These are phyloP conservation scores for Pichia kudriavzevii DNA, from an alignment of 1,139 yeast genomes.

Conservation along the genomic window DNA sequence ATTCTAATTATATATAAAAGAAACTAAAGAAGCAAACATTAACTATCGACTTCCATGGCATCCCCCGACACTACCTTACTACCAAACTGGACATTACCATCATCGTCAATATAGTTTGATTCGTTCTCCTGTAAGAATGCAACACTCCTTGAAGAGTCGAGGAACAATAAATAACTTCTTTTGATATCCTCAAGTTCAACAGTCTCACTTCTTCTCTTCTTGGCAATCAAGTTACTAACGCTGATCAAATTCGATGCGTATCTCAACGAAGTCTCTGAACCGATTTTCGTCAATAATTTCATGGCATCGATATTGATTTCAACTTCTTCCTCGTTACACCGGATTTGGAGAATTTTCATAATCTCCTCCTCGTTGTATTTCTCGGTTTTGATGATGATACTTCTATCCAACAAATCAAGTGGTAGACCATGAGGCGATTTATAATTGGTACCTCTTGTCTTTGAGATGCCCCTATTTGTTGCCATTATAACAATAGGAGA, in stretches of 20 bases:
- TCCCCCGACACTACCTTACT: neutral
- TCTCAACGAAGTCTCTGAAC: constrained; percentile 85
- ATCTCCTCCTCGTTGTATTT: constrained; percentile 77
- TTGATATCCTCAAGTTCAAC: constrained; percentile 83
- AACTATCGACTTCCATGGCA: no score
- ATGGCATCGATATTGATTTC: constrained; percentile 79
- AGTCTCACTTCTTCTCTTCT: constrained; percentile 62
- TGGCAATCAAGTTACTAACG: constrained; percentile 78
- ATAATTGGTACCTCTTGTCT: constrained; percentile 88
- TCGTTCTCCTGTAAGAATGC: constrained; percentile 65
- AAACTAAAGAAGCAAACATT: neutral
- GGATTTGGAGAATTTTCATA: constrained; percentile 72
- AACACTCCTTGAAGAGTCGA: constrained; percentile 85
- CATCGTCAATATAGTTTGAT: constrained; percentile 63
- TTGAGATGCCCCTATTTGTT: constrained; percentile 89
- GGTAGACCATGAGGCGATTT: constrained; percentile 97
- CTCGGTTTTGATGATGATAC: constrained; percentile 83
- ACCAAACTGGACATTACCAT: constrained; percentile 43
- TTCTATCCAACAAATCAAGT: constrained; percentile 85
- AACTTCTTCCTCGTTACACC: constrained; percentile 96
- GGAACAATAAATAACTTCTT: constrained; percentile 78
- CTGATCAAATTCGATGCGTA: constrained; percentile 89
- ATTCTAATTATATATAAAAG: constrained; percentile 1
- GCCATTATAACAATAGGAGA: constrained; percentile 99
- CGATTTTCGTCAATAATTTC: constrained; percentile 85